Evolutionary conservation across 169 alveolate genomes (phyloP), one percentile per base, ranked within the genome.

Genomic region (Cryptosporidium muris): DNA sequence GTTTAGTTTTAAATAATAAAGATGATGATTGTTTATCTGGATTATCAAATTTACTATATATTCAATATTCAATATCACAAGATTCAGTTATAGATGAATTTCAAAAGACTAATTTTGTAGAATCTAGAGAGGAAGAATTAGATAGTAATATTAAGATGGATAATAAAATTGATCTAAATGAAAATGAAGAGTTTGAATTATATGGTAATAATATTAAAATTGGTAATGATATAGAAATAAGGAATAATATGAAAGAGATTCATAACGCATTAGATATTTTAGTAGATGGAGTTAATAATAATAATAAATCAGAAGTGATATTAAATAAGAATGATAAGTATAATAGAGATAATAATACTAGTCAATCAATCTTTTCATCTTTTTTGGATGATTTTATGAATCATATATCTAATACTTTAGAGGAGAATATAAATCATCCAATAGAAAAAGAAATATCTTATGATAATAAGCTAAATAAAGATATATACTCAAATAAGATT

Each of bases 371-470:
- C 7, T 42, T 66, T 38, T 36, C 51, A 14, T 52, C 81, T 9
- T 40, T 66, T 12, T 37, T 66, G 43, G 81, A 66, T 43, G 81
- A 66, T 38, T 66, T 66, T 66, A 65, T 66, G 34, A 66, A 38
- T n/a, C 81, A 66, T 66, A 66, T 66, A 40, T 66, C 81, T 12
- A 54, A 54, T 51, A 52, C 81, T 37, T 34, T 66, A n/a, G 65
- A 66, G 36, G 65, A 66, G 37, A 37, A 4, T 25, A 49, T 12
- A 49, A 12, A 49, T 11, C 0, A 49, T 12, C 11, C 14, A 12
- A 49, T 11, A 12, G 56, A 49, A 49, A 12, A 49, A 12, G 56
- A 49, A 12, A 12, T 11, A 25, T 25, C 25, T 25, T 25, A 25
- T 25, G 0, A 25, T 25, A 25, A 25, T 25, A 25, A 25, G 25